Evolutionary conservation across 768 basidiomycete genomes (phyloP), one percentile per base, ranked within the genome.

Genomic region (Artomyces pyxidatus): DNA sequence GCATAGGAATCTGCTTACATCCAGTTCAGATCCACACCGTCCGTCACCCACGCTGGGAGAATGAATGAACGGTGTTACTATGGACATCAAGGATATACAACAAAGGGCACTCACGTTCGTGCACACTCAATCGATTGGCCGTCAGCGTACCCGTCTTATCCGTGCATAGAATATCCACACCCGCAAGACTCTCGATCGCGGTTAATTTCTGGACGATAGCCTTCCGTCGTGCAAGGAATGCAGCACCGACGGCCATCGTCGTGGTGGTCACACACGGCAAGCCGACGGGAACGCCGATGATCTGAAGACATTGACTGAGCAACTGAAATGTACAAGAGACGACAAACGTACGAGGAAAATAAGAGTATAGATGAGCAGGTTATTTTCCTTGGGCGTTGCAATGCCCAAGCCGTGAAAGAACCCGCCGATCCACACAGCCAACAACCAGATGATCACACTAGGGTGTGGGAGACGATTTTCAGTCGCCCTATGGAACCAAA

Each of bases 131-230:
- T 61, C 73, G 73, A 61, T 75, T 75, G 6, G 74, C 71, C 2
- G 74, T 75, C 28, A 75, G 58, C 1, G 74, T 75, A 27, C 74
- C 70, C 14, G 71, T 71, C 64, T 72, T 71, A 51, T 72, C 70
- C 19, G 63, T 60, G 57, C 68, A 71, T 23, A 74, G 62, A 38
- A 75, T 68, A 46, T 73, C 71, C 35, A 75, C 74, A 42, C 73
- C 74, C 16, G 74, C 74, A n/a, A 75, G 64, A 14, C 68, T 68
- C 53, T 75, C 74, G 56, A 75, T 75, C 29, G 74, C 72, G 1
- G 74, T 73, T 19, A 75, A 59, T 55, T 72, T 73, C 57, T 73
- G 72, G 3, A 75, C 74, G 55, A 75, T 75, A 11, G 70, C 70
- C 50, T 74, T 65, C 17, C 66, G 59, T 27, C 65, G 58, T 5